A percentile compares a stretch with the other conserved stretches of the same genome.
Conservation (phyloP, 192 early-diverging fungal species). For the Backusella australiensis region DNA sequence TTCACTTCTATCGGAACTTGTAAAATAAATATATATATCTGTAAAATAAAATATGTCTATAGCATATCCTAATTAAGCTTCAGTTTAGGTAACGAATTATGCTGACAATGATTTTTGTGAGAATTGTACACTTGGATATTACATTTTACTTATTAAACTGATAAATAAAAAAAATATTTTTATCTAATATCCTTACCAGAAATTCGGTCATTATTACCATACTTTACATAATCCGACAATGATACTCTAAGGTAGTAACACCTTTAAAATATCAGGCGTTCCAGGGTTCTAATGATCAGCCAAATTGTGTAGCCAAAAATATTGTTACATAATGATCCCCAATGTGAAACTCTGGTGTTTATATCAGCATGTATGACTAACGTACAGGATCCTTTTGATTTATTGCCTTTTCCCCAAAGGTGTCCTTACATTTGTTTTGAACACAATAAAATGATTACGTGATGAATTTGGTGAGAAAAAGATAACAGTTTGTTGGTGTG, state of each 20-base stretch:
- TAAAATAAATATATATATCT: too few species aligned
- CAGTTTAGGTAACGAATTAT: too few species aligned
- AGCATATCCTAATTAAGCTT: too few species aligned
- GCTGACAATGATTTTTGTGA: too few species aligned
- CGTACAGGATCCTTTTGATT: neutral
- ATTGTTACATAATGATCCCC: constrained; percentile 8
- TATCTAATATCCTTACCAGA: too few species aligned
- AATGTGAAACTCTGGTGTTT: neutral
- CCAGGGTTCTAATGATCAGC: constrained; percentile 5
- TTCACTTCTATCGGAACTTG: too few species aligned
- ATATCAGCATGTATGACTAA: neutral
- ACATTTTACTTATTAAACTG: too few species aligned
- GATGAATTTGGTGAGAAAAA: constrained; percentile 2
- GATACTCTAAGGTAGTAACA: neutral
- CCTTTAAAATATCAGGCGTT: constrained; percentile 5
- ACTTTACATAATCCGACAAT: too few species aligned
- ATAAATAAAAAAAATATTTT: too few species aligned
- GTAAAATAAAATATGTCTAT: too few species aligned
- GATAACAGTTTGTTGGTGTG: neutral
- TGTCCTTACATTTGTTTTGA: neutral
- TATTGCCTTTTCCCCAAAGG: neutral
- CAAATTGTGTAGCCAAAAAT: neutral
- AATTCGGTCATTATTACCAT: too few species aligned
- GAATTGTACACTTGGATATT: too few species aligned
- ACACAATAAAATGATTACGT: constrained; percentile 14